Base-by-base conservation (phyloP, 192 early-diverging fungal species). In the Podila epicladia region DNA sequence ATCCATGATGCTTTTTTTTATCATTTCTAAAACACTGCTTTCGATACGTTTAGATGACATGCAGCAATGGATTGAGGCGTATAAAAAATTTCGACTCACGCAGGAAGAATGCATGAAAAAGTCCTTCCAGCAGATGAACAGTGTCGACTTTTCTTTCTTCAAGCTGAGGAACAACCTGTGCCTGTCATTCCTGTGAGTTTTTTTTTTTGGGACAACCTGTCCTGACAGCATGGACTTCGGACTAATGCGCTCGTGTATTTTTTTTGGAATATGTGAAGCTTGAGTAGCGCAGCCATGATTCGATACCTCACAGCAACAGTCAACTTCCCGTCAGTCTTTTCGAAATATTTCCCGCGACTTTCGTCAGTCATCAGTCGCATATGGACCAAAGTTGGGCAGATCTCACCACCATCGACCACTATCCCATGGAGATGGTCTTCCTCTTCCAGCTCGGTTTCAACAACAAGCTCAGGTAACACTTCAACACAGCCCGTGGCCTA, bases 171-270 rank as follows among this genome's bases (percentile, higher is more conserved):
- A 61, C 29, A 63, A 63, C 20, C n/a, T 48, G 20, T 58, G 22
- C 3, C 51, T 62, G 17, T 67, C 72, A 6, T 53, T 62, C n/a
- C 48, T 74, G 72, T 74, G 67, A 67, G 65, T 24, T 2, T 0
- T 35, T 1, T 9, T 58, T 17, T 15, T 24, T 15, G 11, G 38
- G 0, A 7, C 13, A 41, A 45, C 4, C 15, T 2, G 22, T 3
- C 24, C 26, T n/a, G 24, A 11, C 17, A 65, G 48, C 0, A 0
- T 29, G 5, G 45, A 4, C 17, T 6, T 26, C 29, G 17, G 13
- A 50, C 9, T 15, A 59, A 15, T 9, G 1, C 26, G 28, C n/a
- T 4, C 31, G 35, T 45, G 7, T 8, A n/a, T 28, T 31, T 50
- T 22, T 37, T 9, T 24, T 4, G 9, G 45, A 50, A 13, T 6